Conservation (phyloP, 139 green algal genomes). For the Pleodorina starrii region DNA sequence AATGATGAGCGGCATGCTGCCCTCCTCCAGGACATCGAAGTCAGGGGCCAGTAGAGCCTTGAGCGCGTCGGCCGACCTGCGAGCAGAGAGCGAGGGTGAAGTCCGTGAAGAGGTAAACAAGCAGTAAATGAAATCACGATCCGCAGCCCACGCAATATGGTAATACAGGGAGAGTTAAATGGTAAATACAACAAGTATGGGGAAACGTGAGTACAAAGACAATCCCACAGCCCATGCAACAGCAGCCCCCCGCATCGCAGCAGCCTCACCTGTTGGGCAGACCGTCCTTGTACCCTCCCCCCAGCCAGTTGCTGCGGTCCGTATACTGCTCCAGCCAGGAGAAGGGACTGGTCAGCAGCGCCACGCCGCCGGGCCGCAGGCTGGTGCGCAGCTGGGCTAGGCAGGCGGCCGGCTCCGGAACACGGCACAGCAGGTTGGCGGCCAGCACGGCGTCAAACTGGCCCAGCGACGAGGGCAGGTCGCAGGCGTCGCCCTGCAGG, state of each 20-base stretch:
- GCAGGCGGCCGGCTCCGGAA: constrained; percentile 76
- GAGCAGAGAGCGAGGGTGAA: no score
- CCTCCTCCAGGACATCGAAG: constrained; percentile 57
- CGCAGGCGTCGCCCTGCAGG: constrained; percentile 71
- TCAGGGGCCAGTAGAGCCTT: background rate
- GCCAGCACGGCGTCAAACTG: constrained; percentile 81
- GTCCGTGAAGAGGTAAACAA: no score
- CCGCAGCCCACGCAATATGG: no score
- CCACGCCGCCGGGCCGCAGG: constrained; percentile 69
- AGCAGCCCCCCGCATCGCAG: background rate
- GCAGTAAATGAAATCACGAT: no score
- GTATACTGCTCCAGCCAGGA: constrained; percentile 84
- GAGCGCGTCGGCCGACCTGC: constrained; percentile 39
- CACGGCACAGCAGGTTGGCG: constrained; percentile 81
- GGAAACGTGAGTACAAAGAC: background rate
- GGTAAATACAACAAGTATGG: background rate
- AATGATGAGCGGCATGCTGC: constrained; percentile 73
- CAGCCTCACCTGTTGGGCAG: constrained; percentile 4
- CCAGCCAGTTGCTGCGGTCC: constrained; percentile 71
- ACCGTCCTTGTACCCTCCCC: constrained; percentile 62
- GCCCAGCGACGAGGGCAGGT: constrained; percentile 55
- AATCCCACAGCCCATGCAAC: background rate
- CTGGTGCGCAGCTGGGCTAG: constrained; percentile 62
- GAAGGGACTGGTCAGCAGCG: constrained; percentile 80
- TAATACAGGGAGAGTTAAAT: background rate